A percentile compares a stretch with the other conserved stretches of the same genome.
phyloP scores from a whole-genome alignment of 164 flowering plant genomes.

The Berberis thunbergii region DNA sequence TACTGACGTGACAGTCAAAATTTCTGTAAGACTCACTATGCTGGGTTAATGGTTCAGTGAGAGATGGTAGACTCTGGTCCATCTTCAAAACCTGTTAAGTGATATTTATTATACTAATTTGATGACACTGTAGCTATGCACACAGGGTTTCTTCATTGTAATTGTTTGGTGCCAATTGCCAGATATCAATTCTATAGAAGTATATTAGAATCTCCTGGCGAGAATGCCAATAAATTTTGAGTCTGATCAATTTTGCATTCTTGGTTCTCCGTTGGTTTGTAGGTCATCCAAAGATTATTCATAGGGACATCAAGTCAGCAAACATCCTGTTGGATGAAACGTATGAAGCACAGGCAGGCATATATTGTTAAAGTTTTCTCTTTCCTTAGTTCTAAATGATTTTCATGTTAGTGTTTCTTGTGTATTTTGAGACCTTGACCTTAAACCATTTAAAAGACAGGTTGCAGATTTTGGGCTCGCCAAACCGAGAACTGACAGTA shows the following conservation, averaged over 20 bases:
- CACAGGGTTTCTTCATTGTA: no score
- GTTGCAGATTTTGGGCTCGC: slow-evolving; percentile 83
- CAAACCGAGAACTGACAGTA: slow-evolving; percentile 32
- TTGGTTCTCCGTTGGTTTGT: neutral
- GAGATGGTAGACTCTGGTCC: no score
- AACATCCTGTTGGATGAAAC: slow-evolving; percentile 55
- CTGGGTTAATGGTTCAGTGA: no score
- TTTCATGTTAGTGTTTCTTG: neutral
- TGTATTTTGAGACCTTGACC: neutral
- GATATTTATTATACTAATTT: neutral
- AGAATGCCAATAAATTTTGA: neutral
- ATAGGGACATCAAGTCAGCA: slow-evolving; percentile 72
- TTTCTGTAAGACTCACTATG: no score
- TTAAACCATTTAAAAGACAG: slow-evolving; percentile 15
- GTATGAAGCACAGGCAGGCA: slow-evolving; percentile 63
- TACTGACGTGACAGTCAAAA: no score
- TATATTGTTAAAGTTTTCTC: neutral
- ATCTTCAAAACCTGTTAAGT: neutral
- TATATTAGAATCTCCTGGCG: neutral
- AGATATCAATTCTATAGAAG: neutral
- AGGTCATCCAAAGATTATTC: slow-evolving; percentile 81
- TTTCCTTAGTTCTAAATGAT: neutral
- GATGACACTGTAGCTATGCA: no score
- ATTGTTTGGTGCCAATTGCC: no score
- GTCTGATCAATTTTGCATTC: neutral